Evolutionary conservation across 352 stramenopile genomes (phyloP).

Genomic region (Phytophthora melonis): DNA sequence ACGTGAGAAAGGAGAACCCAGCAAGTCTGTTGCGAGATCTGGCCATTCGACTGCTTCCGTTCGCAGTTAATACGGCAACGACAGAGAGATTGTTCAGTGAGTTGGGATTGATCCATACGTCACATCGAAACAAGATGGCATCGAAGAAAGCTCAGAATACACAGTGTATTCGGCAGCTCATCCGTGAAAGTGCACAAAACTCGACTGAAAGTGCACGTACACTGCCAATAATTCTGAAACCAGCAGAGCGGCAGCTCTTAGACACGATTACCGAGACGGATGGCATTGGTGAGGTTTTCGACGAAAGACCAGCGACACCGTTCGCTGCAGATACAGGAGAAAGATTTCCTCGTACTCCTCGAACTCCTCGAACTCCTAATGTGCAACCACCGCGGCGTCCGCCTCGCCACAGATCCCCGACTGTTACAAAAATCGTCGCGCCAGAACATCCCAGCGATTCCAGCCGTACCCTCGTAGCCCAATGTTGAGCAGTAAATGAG

Average conservation of each 20-base stretch:
- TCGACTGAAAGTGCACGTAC: neutral
- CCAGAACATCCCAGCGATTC: neutral
- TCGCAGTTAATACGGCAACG: conserved; percentile 1
- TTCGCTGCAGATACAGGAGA: neutral
- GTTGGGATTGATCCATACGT: neutral
- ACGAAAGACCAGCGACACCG: neutral
- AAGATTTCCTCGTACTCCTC: neutral
- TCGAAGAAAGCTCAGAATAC: neutral
- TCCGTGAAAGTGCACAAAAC: neutral
- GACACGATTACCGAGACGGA: neutral
- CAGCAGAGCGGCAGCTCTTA: neutral
- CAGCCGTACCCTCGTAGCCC: neutral
- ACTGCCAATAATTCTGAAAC: neutral
- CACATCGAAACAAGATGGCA: neutral
- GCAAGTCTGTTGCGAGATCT: conserved; percentile 1
- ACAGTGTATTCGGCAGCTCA: conserved; percentile 1
- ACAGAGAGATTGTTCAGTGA: conserved; percentile 3
- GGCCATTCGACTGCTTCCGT: neutral
- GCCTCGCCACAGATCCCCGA: neutral
- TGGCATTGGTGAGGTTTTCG: neutral
- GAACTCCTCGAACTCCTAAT: neutral
- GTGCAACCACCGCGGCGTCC: neutral
- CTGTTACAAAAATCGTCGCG: no score
- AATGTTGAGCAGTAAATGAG: neutral
- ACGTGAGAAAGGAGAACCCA: neutral